phyloP scores from a whole-genome alignment of 106 monocot species.

The Phalaenopsis equestris region DNA sequence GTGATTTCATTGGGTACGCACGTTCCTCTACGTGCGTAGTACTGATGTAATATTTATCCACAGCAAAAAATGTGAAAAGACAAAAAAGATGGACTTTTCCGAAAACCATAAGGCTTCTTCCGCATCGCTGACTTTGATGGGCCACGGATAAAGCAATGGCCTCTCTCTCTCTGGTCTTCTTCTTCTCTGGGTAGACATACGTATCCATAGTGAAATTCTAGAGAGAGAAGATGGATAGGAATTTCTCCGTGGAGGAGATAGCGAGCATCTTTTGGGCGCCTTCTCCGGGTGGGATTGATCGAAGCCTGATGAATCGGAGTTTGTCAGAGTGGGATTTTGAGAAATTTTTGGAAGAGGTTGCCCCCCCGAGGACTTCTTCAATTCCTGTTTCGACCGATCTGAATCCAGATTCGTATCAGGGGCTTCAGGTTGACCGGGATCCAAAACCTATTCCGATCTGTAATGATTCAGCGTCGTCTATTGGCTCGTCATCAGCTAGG shows the following conservation, averaged over 20 bases:
- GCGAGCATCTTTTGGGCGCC: constrained; percentile 32
- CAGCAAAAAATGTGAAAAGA: too few species aligned
- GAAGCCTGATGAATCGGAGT: constrained; percentile 31
- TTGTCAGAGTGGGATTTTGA: constrained; percentile 54
- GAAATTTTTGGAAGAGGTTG: constrained; percentile 49
- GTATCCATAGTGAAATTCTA: neutral
- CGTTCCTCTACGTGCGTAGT: too few species aligned
- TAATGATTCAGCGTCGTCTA: constrained; percentile 7
- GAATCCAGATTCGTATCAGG: neutral
- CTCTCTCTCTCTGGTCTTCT: neutral
- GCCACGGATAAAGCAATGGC: neutral
- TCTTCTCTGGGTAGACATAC: neutral
- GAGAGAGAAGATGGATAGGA: constrained; percentile 32
- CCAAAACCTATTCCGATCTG: constrained; percentile 5
- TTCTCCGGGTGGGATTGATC: constrained; percentile 5
- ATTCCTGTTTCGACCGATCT: neutral
- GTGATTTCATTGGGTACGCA: too few species aligned
- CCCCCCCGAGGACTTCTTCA: neutral
- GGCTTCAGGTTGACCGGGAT: constrained; percentile 1
- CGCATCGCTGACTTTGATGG: neutral
- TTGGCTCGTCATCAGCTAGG: constrained; percentile 4
- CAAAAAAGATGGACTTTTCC: neutral
- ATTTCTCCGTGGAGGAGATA: constrained; percentile 60
- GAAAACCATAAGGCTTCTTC: neutral
- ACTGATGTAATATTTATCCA: too few species aligned